Conservation (phyloP, 2,329 filamentous ascomycete species). For the Paracoccidioides lutzii region DNA sequence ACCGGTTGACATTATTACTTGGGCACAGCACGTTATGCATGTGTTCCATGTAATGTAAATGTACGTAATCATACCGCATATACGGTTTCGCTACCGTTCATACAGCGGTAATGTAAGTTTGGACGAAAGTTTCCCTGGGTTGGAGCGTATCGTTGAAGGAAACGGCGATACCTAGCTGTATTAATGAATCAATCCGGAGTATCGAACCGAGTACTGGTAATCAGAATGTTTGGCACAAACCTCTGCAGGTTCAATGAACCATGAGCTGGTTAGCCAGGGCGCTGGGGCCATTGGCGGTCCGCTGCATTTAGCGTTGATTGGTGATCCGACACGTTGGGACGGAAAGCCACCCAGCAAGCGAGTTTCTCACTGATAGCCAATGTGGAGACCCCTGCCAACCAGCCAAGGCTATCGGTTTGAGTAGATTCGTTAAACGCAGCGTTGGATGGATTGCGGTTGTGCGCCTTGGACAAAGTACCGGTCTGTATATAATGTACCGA, state of each 20-base stretch:
- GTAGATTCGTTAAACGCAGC: neutral
- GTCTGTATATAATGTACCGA: too few species aligned
- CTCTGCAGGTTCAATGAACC: neutral
- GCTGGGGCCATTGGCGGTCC: constrained; percentile 2
- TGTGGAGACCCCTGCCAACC: constrained; percentile 14
- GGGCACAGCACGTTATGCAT: neutral
- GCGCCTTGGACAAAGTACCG: too few species aligned
- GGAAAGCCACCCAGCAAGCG: neutral
- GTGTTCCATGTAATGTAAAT: neutral
- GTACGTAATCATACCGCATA: neutral
- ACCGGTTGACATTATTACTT: too few species aligned
- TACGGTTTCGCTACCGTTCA: neutral
- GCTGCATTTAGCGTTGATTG: neutral
- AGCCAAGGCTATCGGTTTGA: neutral
- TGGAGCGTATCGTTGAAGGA: neutral
- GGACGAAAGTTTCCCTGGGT: neutral
- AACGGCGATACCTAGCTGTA: neutral
- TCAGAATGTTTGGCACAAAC: neutral
- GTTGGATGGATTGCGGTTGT: neutral
- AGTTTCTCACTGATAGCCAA: constrained; percentile 9
- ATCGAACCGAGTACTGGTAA: neutral
- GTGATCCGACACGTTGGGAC: constrained; percentile 1
- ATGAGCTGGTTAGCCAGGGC: constrained; percentile 1
- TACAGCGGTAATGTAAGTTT: neutral
- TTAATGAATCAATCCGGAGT: neutral